Evolutionary conservation across 73 alveolate species (phyloP).

Genomic region (Tetrahymena malaccensis): DNA sequence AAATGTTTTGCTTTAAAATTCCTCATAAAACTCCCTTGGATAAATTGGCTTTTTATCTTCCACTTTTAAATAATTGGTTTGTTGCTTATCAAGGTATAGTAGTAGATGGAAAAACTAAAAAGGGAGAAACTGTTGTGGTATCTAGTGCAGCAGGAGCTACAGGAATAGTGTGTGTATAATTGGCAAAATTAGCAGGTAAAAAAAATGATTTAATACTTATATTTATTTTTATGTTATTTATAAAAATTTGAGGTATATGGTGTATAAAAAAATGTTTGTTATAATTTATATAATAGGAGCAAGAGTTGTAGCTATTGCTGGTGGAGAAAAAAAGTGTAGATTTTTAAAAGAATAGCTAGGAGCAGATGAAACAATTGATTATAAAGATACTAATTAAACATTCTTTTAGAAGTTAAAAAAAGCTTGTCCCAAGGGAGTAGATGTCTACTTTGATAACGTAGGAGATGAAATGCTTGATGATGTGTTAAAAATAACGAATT

Average conservation of each 20-base stretch:
- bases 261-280: too few species aligned
- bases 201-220: too few species aligned
- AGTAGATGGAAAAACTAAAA: conserved; percentile 4
- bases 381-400: conserved; percentile 23
- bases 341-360: neutral
- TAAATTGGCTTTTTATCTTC: conserved; percentile 6
- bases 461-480: conserved; percentile 38
- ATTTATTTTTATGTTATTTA: too few species aligned
- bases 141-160: conserved; percentile 42
- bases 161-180: conserved; percentile 9
- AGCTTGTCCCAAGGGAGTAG: conserved; percentile 29
- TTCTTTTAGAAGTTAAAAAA: conserved; percentile 2
- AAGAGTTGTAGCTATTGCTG: conserved; percentile 9
- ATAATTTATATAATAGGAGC: neutral
- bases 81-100: conserved; percentile 7
- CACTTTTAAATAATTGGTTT: conserved; percentile 15
- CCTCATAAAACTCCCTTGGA: conserved; percentile 6
- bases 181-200: conserved; percentile 20
- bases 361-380: conserved; percentile 25
- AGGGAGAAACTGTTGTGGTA: conserved; percentile 20
- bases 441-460: conserved; percentile 23
- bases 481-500: conserved; percentile 11
- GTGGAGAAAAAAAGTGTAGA: conserved; percentile 12
- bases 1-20: conserved; percentile 5
- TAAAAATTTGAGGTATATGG: too few species aligned